Evolutionary conservation across 805 yeast species (phyloP).

Genomic region (Saturnispora silvae): DNA sequence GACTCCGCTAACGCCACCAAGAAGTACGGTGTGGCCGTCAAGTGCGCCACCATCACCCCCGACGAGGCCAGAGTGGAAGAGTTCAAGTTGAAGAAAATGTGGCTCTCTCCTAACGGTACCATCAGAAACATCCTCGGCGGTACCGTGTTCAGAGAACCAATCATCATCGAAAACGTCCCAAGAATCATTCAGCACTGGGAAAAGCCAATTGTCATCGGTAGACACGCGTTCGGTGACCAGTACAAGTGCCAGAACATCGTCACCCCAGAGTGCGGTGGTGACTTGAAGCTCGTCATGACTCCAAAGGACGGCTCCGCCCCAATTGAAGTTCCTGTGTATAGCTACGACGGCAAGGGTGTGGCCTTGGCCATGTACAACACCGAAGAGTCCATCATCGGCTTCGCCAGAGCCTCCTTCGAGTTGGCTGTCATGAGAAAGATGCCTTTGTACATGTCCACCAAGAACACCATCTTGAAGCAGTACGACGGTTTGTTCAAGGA

Average conservation of each 20-base stretch:
- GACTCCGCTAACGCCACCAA: slow-evolving; percentile 87
- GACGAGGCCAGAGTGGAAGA: slow-evolving; percentile 93
- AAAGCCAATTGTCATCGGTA: slow-evolving; percentile 90
- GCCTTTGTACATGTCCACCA: slow-evolving; percentile 81
- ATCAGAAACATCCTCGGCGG: slow-evolving; percentile 93
- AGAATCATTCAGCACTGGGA: slow-evolving; percentile 88
- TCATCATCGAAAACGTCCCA: slow-evolving; percentile 79
- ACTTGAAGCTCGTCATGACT: slow-evolving; percentile 63
- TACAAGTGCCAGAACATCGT: slow-evolving; percentile 86
- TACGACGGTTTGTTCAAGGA: slow-evolving; percentile 96
- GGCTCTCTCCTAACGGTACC: slow-evolving; percentile 96
- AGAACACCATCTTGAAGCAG: slow-evolving; percentile 86
- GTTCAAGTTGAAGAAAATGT: slow-evolving; percentile 86
- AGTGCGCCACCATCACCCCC: slow-evolving; percentile 98
- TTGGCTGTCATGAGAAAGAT: slow-evolving; percentile 70
- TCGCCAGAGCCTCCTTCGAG: slow-evolving; percentile 89
- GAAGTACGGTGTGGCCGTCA: slow-evolving; percentile 85
- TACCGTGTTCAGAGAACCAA: slow-evolving; percentile 94
- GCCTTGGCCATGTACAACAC: slow-evolving; percentile 94
- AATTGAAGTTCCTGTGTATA: slow-evolving; percentile 49
- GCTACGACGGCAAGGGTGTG: slow-evolving; percentile 66
- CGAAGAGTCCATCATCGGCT: slow-evolving; percentile 78
- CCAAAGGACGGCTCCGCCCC: slow-evolving; percentile 54
- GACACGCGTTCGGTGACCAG: slow-evolving; percentile 97
- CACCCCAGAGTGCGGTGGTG: slow-evolving; percentile 66